Conservation (phyloP, 345 rosid genomes). For the Hibiscus syriacus region DNA sequence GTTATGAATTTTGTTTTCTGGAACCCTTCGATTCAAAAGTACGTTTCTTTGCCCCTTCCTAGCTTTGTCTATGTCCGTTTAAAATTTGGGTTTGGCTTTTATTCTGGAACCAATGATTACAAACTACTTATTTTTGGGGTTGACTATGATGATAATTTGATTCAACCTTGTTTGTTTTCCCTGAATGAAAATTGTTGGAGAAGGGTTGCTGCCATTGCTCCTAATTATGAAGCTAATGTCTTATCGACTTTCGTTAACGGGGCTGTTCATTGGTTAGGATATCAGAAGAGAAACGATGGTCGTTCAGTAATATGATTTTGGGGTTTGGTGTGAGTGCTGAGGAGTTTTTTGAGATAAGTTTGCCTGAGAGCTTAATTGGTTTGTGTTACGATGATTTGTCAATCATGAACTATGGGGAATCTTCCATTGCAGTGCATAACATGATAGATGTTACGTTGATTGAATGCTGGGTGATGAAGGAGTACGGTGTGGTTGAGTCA, state of each 20-base stretch:
- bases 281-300: neutral
- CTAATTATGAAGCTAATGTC: neutral
- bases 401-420: neutral
- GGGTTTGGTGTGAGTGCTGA: neutral
- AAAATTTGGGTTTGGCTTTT: neutral
- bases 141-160: neutral
- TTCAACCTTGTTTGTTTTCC: neutral
- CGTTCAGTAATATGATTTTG: neutral
- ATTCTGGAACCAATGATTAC: neutral
- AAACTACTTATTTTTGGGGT: neutral
- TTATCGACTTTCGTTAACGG: neutral
- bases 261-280: neutral
- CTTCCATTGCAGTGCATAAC: conserved; percentile 1
- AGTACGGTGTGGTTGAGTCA: neutral
- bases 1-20: neutral
- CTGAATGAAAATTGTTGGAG: neutral
- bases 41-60: neutral
- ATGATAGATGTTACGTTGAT: neutral
- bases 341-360: neutral
- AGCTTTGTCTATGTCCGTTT: neutral
- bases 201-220: neutral
- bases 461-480: neutral
- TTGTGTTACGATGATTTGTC: neutral
- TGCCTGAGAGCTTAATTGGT: neutral
- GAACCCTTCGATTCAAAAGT: conserved; percentile 2